Evolutionary conservation across 495 filamentous ascomycete species (phyloP).

Genomic region (Penicillium waksmanii): DNA sequence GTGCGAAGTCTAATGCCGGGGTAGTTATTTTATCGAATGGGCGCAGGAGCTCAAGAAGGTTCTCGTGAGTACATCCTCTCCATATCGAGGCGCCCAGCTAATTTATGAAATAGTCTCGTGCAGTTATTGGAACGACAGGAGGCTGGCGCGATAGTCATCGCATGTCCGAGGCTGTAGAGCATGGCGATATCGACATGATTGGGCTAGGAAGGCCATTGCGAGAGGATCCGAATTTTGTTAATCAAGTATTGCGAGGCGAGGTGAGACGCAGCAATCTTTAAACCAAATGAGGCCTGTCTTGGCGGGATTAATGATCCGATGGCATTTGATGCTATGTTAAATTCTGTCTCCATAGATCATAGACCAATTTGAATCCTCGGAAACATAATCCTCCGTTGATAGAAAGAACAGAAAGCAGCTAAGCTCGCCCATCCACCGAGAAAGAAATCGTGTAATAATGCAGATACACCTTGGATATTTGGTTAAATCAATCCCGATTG

Average conservation of each 20-base stretch:
- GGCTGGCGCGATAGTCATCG: constrained; percentile 24
- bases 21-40: constrained; percentile 25
- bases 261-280: constrained; percentile 14
- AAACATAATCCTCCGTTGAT: too few species aligned
- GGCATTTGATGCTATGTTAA: too few species aligned
- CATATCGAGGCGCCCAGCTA: neutral
- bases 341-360: too few species aligned
- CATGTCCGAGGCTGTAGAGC: constrained; percentile 21
- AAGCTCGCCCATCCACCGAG: too few species aligned
- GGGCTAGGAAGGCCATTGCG: constrained; percentile 20
- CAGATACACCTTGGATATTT: too few species aligned
- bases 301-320: too few species aligned
- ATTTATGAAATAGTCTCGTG: constrained; percentile 15
- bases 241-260: constrained; percentile 15
- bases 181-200: constrained; percentile 23
- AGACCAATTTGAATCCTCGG: too few species aligned
- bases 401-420: too few species aligned
- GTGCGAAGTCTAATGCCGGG: neutral
- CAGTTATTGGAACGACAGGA: constrained; percentile 23
- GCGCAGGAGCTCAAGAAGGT: constrained; percentile 24
- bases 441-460: too few species aligned
- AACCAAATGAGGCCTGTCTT: neutral
- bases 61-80: constrained; percentile 9
- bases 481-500: too few species aligned
- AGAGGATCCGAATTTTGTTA: constrained; percentile 22